A percentile compares a stretch with the other conserved stretches of the same genome.
These are phyloP conservation scores for Arabis hirsuta DNA, from an alignment of 345 rosid genomes.

Conservation along the genomic window DNA sequence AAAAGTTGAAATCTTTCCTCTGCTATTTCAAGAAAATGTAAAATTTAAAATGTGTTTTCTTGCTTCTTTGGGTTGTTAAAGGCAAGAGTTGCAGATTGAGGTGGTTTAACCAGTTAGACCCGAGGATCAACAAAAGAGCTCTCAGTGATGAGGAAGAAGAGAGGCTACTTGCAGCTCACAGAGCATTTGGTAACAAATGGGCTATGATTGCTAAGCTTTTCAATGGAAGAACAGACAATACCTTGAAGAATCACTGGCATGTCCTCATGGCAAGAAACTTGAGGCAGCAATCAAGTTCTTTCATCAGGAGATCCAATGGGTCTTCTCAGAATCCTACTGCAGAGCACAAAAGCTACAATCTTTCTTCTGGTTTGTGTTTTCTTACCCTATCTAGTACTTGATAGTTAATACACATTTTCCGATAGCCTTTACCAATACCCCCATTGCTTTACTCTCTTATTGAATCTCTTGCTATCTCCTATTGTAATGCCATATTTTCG, in stretches of 20 bases:
- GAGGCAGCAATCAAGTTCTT: conserved; percentile 52
- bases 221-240: conserved; percentile 71
- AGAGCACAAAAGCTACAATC: conserved; percentile 29
- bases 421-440: too few relatives aligned
- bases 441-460: too few relatives aligned
- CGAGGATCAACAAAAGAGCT: conserved; percentile 76
- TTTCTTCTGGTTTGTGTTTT: conserved; percentile 39
- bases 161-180: conserved; percentile 61
- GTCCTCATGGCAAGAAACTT: conserved; percentile 69
- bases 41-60: conserved; percentile 10
- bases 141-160: conserved; percentile 83
- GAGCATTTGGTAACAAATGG: conserved; percentile 70
- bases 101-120: conserved; percentile 95
- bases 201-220: conserved; percentile 64
- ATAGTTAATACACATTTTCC: not conserved
- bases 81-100: conserved; percentile 95
- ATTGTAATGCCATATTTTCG: not conserved
- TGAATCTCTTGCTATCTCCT: not conserved
- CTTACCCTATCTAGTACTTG: conserved; percentile 18
- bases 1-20: conserved; percentile 12
- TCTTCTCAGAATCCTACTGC: conserved; percentile 37
- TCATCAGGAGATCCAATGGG: conserved; percentile 42
- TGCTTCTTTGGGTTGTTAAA: conserved; percentile 32
- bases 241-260: conserved; percentile 74
- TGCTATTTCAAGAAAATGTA: not conserved